phyloP scores from a whole-genome alignment of 164 flowering plant genomes.

The Taxillus chinensis region DNA sequence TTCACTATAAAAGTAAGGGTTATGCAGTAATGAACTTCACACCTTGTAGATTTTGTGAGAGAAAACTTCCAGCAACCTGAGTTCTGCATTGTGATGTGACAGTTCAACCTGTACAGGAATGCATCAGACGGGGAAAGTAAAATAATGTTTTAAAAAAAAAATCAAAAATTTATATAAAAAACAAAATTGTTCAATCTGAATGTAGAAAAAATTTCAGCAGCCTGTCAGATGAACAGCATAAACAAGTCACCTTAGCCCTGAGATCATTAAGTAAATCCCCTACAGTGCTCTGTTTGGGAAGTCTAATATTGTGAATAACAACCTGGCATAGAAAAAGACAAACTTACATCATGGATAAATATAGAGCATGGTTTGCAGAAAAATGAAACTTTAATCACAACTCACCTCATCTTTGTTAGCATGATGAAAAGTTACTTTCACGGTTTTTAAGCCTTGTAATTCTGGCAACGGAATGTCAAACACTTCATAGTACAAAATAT shows the following conservation, averaged over 20 bases:
- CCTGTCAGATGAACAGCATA: neutral
- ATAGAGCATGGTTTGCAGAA: neutral
- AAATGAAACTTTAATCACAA: neutral
- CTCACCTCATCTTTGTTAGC: slow-evolving; percentile 44
- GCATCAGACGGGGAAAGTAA: neutral
- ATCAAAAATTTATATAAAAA: neutral
- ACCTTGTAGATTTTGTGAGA: slow-evolving; percentile 66
- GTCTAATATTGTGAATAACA: slow-evolving; percentile 34
- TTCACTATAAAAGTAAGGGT: too few species aligned
- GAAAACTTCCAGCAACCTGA: slow-evolving; percentile 58
- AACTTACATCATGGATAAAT: neutral
- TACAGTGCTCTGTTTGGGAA: slow-evolving; percentile 55
- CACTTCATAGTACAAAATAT: slow-evolving; percentile 75
- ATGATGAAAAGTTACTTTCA: slow-evolving; percentile 42
- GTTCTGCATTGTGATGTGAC: slow-evolving; percentile 51
- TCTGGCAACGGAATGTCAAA: slow-evolving; percentile 79
- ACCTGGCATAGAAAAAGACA: slow-evolving; percentile 21
- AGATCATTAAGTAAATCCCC: slow-evolving; percentile 47
- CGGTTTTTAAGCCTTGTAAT: slow-evolving; percentile 43
- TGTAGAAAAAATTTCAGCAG: neutral
- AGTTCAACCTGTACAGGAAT: slow-evolving; percentile 39
- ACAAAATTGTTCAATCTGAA: neutral
- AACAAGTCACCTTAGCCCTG: slow-evolving; percentile 33
- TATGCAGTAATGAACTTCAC: neutral
- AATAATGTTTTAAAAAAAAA: neutral